Percentiles rank a stretch among this genome's conserved stretches.
These are phyloP conservation scores for Talaromyces funiculosus DNA, from an alignment of 2,329 filamentous ascomycete species.

Conservation along the genomic window DNA sequence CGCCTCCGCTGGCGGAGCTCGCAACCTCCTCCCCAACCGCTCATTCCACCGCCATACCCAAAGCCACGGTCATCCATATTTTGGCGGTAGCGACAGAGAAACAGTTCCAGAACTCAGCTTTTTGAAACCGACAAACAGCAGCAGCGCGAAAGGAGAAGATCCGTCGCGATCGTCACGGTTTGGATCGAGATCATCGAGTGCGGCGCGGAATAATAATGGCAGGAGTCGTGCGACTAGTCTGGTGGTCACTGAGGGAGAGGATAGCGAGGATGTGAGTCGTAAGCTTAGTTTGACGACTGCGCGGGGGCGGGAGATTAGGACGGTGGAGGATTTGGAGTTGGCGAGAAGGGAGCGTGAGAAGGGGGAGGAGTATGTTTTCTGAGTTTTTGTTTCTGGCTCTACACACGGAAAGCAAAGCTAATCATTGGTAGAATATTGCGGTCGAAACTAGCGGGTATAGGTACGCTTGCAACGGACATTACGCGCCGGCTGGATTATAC, in stretches of 20 bases:
- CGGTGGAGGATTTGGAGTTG: conserved; percentile 31
- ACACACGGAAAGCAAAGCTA: background rate
- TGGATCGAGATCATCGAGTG: conserved; percentile 29
- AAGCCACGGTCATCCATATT: background rate
- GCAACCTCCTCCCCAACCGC: conserved; percentile 29
- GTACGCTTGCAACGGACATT: conserved; percentile 36
- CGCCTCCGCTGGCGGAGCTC: conserved; percentile 26
- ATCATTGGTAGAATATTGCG: conserved; percentile 22
- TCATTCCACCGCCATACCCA: conserved; percentile 4
- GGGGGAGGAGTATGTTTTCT: conserved; percentile 57
- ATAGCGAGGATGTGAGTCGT: conserved; percentile 21
- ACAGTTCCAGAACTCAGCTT: conserved; percentile 23
- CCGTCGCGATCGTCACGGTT: conserved; percentile 26
- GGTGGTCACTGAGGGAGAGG: conserved; percentile 17
- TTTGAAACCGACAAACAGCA: conserved; percentile 22
- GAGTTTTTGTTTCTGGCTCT: background rate
- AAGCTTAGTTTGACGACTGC: conserved; percentile 21
- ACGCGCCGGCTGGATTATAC: conserved; percentile 44
- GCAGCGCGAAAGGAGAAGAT: conserved; percentile 22
- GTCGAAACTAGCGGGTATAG: conserved; percentile 31
- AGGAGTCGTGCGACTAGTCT: conserved; percentile 27
- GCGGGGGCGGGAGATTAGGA: conserved; percentile 26
- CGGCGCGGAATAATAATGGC: conserved; percentile 14
- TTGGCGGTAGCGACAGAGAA: background rate
- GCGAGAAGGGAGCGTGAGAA: conserved; percentile 64